Percentiles rank a stretch among this genome's conserved stretches.
Evolutionary conservation across 257 asterid species (phyloP).

Genomic region (Rauvolfia tetraphylla): DNA sequence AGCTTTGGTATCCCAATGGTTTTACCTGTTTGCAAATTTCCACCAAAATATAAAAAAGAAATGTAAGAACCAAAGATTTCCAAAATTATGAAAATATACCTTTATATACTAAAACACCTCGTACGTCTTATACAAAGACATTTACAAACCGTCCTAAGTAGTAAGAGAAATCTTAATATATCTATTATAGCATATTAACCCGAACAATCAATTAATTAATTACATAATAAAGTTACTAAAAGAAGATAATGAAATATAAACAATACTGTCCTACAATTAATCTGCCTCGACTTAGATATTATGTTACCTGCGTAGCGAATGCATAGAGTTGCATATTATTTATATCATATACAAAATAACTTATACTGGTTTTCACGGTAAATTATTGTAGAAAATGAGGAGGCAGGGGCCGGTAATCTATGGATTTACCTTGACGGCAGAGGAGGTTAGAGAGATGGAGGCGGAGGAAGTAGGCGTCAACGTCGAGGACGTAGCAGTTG

Average conservation of each 20-base stretch:
- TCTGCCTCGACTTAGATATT: too few relatives aligned
- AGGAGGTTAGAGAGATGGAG: constrained; percentile 39
- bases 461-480: constrained; percentile 33
- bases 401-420: neutral
- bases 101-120: neutral
- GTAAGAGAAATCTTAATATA: too few relatives aligned
- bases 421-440: constrained; percentile 48
- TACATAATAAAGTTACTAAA: neutral
- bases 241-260: neutral
- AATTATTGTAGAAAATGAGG: neutral
- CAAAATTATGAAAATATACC: neutral
- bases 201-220: too few relatives aligned
- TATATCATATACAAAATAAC: neutral
- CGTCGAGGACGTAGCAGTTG: constrained; percentile 23
- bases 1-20: constrained; percentile 29
- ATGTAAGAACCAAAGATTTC: neutral
- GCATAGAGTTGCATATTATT: neutral
- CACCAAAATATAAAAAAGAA: neutral
- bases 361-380: neutral
- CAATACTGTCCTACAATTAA: neutral
- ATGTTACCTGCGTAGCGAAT: too few relatives aligned
- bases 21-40: constrained; percentile 37
- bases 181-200: too few relatives aligned
- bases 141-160: too few relatives aligned
- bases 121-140: neutral